Evolutionary conservation across 2,329 filamentous ascomycete genomes (phyloP).

Genomic region (Ciborinia camelliae): DNA sequence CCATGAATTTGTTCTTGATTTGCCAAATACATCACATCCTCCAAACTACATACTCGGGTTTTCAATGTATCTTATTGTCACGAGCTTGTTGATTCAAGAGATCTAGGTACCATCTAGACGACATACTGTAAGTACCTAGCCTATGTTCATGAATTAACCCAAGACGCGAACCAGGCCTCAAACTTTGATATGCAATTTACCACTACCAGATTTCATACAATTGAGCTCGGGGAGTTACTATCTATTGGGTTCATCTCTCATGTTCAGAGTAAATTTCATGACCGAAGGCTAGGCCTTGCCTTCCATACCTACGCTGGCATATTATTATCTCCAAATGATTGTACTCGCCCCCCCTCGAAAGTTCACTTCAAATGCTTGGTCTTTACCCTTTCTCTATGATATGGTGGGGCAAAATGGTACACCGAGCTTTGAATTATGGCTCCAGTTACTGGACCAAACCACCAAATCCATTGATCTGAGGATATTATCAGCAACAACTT

Average conservation of each 20-base stretch:
- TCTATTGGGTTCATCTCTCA: neutral
- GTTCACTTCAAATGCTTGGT: neutral
- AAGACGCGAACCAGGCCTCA: neutral
- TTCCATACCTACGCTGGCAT: neutral
- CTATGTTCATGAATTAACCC: too few relatives aligned
- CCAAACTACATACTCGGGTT: neutral
- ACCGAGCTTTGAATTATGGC: slow-evolving; percentile 32
- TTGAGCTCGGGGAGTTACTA: too few relatives aligned
- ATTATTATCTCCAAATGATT: neutral
- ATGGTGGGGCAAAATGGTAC: slow-evolving; percentile 38
- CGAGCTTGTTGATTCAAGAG: neutral
- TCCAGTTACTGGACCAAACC: slow-evolving; percentile 39
- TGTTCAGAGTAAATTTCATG: neutral
- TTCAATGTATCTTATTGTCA: too few relatives aligned
- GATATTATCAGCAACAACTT: neutral
- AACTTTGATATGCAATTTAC: neutral
- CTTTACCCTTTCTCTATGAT: slow-evolving; percentile 21
- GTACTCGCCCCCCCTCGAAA: neutral
- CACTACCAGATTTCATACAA: neutral
- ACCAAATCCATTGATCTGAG: slow-evolving; percentile 41
- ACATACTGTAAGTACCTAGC: neutral
- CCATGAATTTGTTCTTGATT: neutral
- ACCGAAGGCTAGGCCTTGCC: neutral
- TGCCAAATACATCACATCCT: neutral
- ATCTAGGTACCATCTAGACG: neutral